Evolutionary conservation across 2,329 filamentous ascomycete genomes (phyloP).

Genomic region (Arthrobotrys iridis): DNA sequence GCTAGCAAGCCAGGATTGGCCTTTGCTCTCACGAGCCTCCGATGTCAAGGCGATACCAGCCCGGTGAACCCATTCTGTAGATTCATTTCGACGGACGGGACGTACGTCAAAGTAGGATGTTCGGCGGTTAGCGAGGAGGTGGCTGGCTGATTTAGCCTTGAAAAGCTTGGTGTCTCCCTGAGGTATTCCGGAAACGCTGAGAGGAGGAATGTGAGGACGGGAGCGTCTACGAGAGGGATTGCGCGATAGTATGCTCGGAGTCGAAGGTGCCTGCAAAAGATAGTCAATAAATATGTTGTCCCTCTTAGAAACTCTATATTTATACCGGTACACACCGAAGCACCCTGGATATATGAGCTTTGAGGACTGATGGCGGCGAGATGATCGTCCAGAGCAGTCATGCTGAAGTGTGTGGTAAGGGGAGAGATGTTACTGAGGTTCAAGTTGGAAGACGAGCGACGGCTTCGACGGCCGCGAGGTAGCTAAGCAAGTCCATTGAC

Average conservation of each 20-base stretch:
- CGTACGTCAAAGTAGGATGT: conserved; percentile 34
- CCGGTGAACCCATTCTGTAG: conserved; percentile 74
- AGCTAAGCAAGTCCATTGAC: not conserved
- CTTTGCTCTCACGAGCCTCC: conserved; percentile 73
- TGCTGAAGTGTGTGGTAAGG: conserved; percentile 70
- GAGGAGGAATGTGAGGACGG: conserved; percentile 62
- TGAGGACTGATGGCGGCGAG: conserved; percentile 61
- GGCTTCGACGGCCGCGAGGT: conserved; percentile 46
- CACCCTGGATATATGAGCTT: conserved; percentile 55
- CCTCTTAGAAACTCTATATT: not conserved
- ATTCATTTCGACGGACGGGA: conserved; percentile 60
- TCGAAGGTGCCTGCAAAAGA: conserved; percentile 70
- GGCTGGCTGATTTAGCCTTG: conserved; percentile 73
- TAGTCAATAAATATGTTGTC: not conserved
- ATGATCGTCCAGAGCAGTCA: conserved; percentile 66
- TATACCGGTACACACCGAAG: conserved; percentile 43
- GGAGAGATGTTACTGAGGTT: conserved; percentile 73
- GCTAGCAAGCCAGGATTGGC: conserved; percentile 75
- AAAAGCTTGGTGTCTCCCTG: conserved; percentile 60
- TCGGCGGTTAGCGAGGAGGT: conserved; percentile 62
- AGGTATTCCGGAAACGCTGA: conserved; percentile 58
- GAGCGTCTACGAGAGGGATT: conserved; percentile 67
- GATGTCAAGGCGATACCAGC: conserved; percentile 71
- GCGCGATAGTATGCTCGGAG: conserved; percentile 71
- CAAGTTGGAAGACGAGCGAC: conserved; percentile 68